These are phyloP conservation scores for Vaccinium myrtillus DNA, from an alignment of 148 eudicot species.

Conservation along the genomic window DNA sequence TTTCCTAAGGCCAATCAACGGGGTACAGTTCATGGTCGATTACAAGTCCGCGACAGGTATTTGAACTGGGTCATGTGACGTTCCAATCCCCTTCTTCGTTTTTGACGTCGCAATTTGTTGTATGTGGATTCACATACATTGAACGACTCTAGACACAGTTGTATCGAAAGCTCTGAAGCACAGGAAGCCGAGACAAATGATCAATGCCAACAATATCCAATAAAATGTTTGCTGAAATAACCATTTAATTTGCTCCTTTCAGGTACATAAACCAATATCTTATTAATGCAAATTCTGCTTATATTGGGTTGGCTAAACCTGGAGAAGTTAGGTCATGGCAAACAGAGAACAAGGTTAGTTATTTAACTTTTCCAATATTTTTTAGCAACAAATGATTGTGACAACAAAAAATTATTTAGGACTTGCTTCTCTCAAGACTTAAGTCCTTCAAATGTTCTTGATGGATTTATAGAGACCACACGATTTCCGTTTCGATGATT, in stretches of 20 bases:
- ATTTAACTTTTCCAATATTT: neutral
- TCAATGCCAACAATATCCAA: neutral
- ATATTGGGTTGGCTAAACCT: slow-evolving; percentile 75
- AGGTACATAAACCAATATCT: slow-evolving; percentile 23
- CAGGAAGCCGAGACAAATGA: neutral
- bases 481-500: too few relatives aligned
- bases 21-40: slow-evolving; percentile 56
- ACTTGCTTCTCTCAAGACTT: too few relatives aligned
- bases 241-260: neutral
- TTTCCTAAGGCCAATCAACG: slow-evolving; percentile 50
- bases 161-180: neutral
- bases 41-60: slow-evolving; percentile 64
- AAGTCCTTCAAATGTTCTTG: too few relatives aligned
- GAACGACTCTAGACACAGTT: neutral
- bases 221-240: neutral
- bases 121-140: too few relatives aligned
- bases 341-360: slow-evolving; percentile 50
- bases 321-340: slow-evolving; percentile 87
- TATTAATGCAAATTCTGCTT: slow-evolving; percentile 46
- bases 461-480: too few relatives aligned
- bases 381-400: neutral
- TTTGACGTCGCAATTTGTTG: too few relatives aligned
- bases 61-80: neutral
- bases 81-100: neutral
- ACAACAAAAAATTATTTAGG: too few relatives aligned